Base-by-base conservation (phyloP, 164 flowering plant genomes). In the Aristolochia fimbriata region DNA sequence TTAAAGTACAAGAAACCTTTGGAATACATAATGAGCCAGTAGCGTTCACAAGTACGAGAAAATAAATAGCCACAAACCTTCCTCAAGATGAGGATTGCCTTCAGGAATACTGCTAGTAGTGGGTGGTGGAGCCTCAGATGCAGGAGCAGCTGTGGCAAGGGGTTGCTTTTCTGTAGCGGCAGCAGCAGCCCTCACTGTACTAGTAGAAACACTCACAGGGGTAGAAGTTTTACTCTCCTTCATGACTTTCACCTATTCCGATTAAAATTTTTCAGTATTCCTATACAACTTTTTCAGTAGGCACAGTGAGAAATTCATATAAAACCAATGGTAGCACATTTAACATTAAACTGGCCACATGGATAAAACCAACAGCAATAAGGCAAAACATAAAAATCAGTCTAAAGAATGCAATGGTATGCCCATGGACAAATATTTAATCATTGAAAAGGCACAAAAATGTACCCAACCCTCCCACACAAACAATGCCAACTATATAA, bases 171-270 rank as follows among this genome's bases (percentile, higher is more conserved):
- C 83, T 30, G 68, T 46, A 52, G 68, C 78, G 24, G 64, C 65
- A 58, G 78, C 65, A 54, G 63, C 63, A 46, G 51, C 65, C 61
- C 59, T 73, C 19, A 51, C 51, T 53, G 73, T 59, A 66, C 67
- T 71, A 50, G 81, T 62, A 48, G 83, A 79, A 30, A 76, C 79
- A 72, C 77, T 70, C 31, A 78, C 74, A 62, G 70, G 65, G 8
- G 74, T 64, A 51, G 71, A 66, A 9, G 75, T 70, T 31, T 65
- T 30, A 55, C 57, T 64, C 17, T 76, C 73, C 62, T 78, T 78
- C 62, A 65, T 62, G 7, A 70, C 78, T 73, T 76, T 76, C 51
- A 79, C 68, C 83, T 79, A 68, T 43, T 9, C n/a, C 43, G 20
- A 56, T 53, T 15, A 2, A 19, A 19, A 27, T 27, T n/a, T 27